Evolutionary conservation across 2,329 filamentous ascomycete species (phyloP).

Genomic region (Colletotrichum shisoi): DNA sequence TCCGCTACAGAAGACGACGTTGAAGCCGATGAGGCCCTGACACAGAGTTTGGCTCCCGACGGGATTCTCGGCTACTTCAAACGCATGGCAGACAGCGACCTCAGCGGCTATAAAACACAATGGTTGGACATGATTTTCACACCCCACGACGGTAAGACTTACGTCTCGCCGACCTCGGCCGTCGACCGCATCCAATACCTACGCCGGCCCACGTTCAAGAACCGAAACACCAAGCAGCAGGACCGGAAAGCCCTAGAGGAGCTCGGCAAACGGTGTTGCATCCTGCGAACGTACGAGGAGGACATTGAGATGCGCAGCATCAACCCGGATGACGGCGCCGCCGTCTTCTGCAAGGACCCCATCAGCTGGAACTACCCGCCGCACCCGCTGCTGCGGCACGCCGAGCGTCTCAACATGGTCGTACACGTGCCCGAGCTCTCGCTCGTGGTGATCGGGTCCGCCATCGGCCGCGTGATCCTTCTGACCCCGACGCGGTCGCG

Average conservation of each 20-base stretch:
- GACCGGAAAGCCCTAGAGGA: slow-evolving; percentile 24
- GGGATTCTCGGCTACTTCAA: slow-evolving; percentile 13
- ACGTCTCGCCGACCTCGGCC: slow-evolving; percentile 19
- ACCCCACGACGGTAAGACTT: slow-evolving; percentile 46
- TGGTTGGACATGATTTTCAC: slow-evolving; percentile 49
- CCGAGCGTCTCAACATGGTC: slow-evolving; percentile 63
- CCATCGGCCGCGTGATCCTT: slow-evolving; percentile 71
- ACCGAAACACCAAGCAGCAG: slow-evolving; percentile 26
- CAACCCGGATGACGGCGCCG: slow-evolving; percentile 38
- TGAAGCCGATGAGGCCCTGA: slow-evolving; percentile 2
- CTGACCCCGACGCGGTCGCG: slow-evolving; percentile 59
- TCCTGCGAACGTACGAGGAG: slow-evolving; percentile 60
- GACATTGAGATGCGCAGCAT: slow-evolving; percentile 57
- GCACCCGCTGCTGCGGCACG: slow-evolving; percentile 37
- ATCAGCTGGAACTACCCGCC: slow-evolving; percentile 42
- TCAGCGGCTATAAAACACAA: slow-evolving; percentile 12
- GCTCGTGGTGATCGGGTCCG: slow-evolving; percentile 72
- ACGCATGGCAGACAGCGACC: background rate
- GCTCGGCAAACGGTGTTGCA: slow-evolving; percentile 43
- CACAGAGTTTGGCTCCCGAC: slow-evolving; percentile 17
- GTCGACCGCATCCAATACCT: slow-evolving; percentile 25
- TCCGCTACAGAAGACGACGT: background rate
- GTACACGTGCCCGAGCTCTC: slow-evolving; percentile 72
- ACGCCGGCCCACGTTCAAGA: slow-evolving; percentile 16
- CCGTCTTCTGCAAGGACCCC: slow-evolving; percentile 47